Evolutionary conservation across 257 asterid genomes (phyloP).

Genomic region (Linaria vulgaris): DNA sequence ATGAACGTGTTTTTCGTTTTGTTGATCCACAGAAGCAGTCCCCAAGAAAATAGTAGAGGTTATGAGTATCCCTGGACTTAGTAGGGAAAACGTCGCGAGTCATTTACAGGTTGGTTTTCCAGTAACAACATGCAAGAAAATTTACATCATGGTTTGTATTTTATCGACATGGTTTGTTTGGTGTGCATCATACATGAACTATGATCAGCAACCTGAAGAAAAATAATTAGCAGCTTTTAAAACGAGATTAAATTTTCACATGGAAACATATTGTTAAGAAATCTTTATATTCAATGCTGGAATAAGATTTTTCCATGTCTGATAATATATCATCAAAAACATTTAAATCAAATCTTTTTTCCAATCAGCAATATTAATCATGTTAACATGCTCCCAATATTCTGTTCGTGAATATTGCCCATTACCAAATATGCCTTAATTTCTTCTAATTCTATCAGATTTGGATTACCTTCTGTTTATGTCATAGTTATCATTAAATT

Average conservation of each 20-base stretch:
- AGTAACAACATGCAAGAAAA: not conserved
- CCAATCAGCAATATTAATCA: conserved; percentile 21
- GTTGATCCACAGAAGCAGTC: conserved; percentile 48
- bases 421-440: not conserved
- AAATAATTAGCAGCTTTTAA: not conserved
- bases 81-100: conserved; percentile 77
- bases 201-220: not conserved
- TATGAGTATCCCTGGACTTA: conserved; percentile 66
- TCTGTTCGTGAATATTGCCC: not conserved
- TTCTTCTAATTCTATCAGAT: not conserved
- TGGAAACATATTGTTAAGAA: not conserved
- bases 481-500: conserved; percentile 7
- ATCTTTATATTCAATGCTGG: conserved; percentile 35
- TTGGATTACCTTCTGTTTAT: not conserved
- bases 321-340: conserved; percentile 26
- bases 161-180: too few relatives aligned
- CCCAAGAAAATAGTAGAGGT: conserved; percentile 69
- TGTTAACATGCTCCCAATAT: conserved; percentile 18
- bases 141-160: not conserved
- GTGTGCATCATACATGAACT: not conserved
- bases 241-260: not conserved
- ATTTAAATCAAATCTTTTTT: conserved; percentile 22
- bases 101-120: conserved; percentile 67
- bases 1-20: not conserved
- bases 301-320: conserved; percentile 26